These are phyloP conservation scores for Colletotrichum sp. DNA, from an alignment of 2,329 filamentous ascomycete genomes.

Conservation along the genomic window DNA sequence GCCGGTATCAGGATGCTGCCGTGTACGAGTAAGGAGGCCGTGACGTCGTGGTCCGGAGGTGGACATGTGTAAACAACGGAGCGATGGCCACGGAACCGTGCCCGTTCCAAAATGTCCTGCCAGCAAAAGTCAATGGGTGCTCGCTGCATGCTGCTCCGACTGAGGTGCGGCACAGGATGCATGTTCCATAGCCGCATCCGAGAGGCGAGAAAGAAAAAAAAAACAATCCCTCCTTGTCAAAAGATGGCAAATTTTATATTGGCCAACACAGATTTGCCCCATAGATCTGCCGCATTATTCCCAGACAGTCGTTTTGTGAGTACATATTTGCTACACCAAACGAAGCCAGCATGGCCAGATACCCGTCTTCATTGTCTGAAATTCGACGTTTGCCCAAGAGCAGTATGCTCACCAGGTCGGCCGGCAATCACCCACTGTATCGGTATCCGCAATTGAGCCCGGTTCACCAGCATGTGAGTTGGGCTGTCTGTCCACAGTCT, in stretches of 20 bases:
- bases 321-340: not conserved
- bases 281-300: conserved; percentile 18
- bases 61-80: not conserved
- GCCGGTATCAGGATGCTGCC: conserved; percentile 1
- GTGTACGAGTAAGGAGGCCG: conserved; percentile 12
- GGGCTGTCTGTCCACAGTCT: not conserved
- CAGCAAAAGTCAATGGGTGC: conserved; percentile 2
- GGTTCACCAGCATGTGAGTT: not conserved
- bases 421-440: not conserved
- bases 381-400: not conserved
- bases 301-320: not conserved
- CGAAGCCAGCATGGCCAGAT: not conserved
- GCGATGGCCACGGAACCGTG: not conserved
- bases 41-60: not conserved
- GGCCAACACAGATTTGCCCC: conserved; percentile 1
- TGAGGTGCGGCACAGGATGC: not conserved
- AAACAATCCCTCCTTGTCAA: not conserved
- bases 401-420: not conserved
- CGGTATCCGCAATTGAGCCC: not conserved
- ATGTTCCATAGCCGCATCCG: not conserved
- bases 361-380: not conserved
- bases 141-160: not conserved
- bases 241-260: conserved; percentile 17
- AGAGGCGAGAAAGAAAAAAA: not conserved
- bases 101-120: not conserved